A percentile compares a stretch with the other conserved stretches of the same genome.
These are phyloP conservation scores for Pleurotus eryngii DNA, from an alignment of 768 basidiomycete species.

Conservation along the genomic window DNA sequence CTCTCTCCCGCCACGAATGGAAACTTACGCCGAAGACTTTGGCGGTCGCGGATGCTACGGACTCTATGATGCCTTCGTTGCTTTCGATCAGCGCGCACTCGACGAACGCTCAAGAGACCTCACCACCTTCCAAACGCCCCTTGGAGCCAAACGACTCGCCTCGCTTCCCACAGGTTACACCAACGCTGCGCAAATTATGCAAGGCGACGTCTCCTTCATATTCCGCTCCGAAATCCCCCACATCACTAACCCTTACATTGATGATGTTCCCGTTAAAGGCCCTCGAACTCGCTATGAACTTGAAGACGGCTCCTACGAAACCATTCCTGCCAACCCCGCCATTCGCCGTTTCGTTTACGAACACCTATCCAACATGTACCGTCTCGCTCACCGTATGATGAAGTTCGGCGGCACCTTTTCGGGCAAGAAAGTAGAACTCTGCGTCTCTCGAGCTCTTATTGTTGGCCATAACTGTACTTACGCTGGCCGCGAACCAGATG, in stretches of 20 bases:
- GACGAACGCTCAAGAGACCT: no score
- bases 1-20: no score
- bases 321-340: no score
- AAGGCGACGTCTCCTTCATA: constrained; percentile 27
- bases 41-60: no score
- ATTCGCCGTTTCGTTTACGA: background rate
- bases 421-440: constrained; percentile 21
- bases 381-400: constrained; percentile 17
- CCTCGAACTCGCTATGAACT: constrained; percentile 15
- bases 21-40: no score
- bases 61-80: no score
- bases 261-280: constrained; percentile 23
- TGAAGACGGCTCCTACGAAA: no score
- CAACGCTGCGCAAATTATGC: constrained; percentile 2
- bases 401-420: constrained; percentile 30
- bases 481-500: constrained; percentile 28
- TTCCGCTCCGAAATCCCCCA: constrained; percentile 27
- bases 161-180: no score
- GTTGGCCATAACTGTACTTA: constrained; percentile 28
- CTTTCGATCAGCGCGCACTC: no score
- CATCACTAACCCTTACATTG: constrained; percentile 17
- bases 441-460: background rate
- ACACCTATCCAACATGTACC: constrained; percentile 9
- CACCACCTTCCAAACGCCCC: no score
- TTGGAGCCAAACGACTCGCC: no score